Evolutionary conservation across 1,284 basidiomycete species (phyloP).

Genomic region (Malassezia pachydermatis): DNA sequence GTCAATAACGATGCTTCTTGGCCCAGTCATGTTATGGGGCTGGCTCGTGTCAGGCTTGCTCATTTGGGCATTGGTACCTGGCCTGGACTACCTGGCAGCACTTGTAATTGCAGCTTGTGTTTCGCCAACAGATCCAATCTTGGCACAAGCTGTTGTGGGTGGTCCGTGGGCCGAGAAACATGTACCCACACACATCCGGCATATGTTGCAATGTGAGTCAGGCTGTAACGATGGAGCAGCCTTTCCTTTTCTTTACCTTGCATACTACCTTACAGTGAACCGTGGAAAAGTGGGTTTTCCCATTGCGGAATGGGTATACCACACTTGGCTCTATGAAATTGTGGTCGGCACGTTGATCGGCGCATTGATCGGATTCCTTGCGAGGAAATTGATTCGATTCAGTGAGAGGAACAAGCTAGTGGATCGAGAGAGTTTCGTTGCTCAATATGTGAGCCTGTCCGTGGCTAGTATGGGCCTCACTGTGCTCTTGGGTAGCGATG

Average conservation of each 20-base stretch:
- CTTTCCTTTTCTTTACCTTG: conserved; percentile 89
- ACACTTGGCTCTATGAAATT: conserved; percentile 62
- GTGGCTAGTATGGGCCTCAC: conserved; percentile 63
- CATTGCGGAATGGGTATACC: conserved; percentile 50
- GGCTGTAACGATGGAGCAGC: conserved; percentile 66
- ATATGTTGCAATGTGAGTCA: conserved; percentile 82
- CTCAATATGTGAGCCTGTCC: conserved; percentile 73
- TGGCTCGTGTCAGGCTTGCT: conserved; percentile 66
- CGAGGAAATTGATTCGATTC: conserved; percentile 90
- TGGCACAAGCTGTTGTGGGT: conserved; percentile 63
- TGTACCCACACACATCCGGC: conserved; percentile 86
- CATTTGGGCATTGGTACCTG: conserved; percentile 37
- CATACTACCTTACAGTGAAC: conserved; percentile 73
- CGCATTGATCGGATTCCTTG: conserved; percentile 64
- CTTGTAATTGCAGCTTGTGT: conserved; percentile 85
- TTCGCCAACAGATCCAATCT: conserved; percentile 82
- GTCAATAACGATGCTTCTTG: conserved; percentile 72
- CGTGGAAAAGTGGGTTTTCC: conserved; percentile 58
- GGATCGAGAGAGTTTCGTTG: conserved; percentile 87
- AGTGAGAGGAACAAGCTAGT: conserved; percentile 79
- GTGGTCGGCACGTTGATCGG: conserved; percentile 71
- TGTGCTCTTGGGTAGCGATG: conserved; percentile 44
- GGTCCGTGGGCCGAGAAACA: conserved; percentile 98
- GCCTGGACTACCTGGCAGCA: conserved; percentile 30
- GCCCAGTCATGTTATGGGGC: conserved; percentile 77